A percentile compares a stretch with the other conserved stretches of the same genome.
phyloP scores from a whole-genome alignment of 2,329 filamentous ascomycete species.

The Phialemonium atrogriseum region DNA sequence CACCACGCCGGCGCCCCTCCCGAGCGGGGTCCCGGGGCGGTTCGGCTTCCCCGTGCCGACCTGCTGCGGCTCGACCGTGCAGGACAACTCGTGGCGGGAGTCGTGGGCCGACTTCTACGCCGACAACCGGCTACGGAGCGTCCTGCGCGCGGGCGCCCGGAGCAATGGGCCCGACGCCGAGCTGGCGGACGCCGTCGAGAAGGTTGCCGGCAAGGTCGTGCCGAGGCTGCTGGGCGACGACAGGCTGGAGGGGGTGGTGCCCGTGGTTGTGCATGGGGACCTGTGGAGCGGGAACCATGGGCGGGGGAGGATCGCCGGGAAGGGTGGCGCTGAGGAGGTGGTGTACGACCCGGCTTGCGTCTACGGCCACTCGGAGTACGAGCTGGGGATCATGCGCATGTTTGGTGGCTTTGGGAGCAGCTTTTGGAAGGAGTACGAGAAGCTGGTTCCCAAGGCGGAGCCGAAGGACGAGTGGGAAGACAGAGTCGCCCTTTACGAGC shows the following conservation, averaged over 20 bases:
- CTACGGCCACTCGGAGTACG: conserved; percentile 84
- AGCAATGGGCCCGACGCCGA: conserved; percentile 58
- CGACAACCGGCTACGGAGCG: conserved; percentile 60
- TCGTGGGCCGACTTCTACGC: conserved; percentile 86
- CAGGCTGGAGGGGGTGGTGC: conserved; percentile 56
- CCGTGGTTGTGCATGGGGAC: conserved; percentile 83
- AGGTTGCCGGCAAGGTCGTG: conserved; percentile 56
- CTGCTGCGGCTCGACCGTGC: conserved; percentile 77
- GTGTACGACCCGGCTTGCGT: conserved; percentile 75
- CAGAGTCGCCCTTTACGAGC: conserved; percentile 69
- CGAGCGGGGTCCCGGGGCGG: conserved; percentile 50
- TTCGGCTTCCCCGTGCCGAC: conserved; percentile 83
- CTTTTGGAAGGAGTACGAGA: conserved; percentile 74
- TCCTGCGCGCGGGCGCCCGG: conserved; percentile 48
- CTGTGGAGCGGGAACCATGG: conserved; percentile 87
- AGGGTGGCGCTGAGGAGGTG: conserved; percentile 57
- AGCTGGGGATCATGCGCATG: conserved; percentile 92
- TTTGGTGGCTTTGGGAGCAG: conserved; percentile 73
- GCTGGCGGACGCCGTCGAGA: conserved; percentile 55
- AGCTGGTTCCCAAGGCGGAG: conserved; percentile 68
- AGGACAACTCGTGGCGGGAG: conserved; percentile 65
- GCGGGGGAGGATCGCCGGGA: conserved; percentile 48
- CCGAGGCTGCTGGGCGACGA: conserved; percentile 65
- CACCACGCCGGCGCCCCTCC: conserved; percentile 61
- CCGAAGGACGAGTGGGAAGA: conserved; percentile 81